These are phyloP conservation scores for Colletotrichum aenigma DNA, from an alignment of 2,329 filamentous ascomycete species.

Conservation along the genomic window DNA sequence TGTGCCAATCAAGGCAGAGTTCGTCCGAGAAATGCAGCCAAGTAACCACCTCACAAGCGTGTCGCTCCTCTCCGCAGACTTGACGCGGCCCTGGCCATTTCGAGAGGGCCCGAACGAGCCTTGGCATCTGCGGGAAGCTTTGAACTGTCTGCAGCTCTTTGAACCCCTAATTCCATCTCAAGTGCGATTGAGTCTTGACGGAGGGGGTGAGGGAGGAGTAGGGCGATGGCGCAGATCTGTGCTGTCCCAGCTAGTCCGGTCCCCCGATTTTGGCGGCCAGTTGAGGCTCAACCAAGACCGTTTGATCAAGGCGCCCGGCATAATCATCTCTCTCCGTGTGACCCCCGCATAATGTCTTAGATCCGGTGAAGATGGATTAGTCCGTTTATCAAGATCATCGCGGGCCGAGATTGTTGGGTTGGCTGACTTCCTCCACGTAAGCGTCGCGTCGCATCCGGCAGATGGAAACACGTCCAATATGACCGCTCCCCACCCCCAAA, in stretches of 20 bases:
- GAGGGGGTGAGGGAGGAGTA: neutral
- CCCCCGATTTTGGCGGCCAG: neutral
- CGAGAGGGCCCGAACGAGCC: neutral
- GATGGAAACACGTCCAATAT: neutral
- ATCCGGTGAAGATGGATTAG: neutral
- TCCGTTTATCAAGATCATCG: neutral
- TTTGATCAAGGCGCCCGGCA: neutral
- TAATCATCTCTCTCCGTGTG: neutral
- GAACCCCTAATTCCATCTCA: conserved; percentile 1
- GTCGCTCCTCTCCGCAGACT: neutral
- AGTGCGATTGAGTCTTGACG: neutral
- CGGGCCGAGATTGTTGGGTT: neutral
- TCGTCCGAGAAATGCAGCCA: neutral
- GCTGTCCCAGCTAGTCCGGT: neutral
- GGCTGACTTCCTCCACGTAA: neutral
- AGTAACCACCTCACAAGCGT: neutral
- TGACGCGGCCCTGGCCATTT: neutral
- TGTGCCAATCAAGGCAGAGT: neutral
- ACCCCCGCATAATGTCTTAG: neutral
- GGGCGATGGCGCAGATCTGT: neutral
- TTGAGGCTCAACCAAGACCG: neutral
- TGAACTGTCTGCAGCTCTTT: neutral
- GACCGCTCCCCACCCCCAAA: neutral
- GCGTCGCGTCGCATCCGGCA: neutral
- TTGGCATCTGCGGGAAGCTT: neutral